Conservation (phyloP, 2,329 filamentous ascomycete genomes). For the Aspergillus viridinutans region DNA sequence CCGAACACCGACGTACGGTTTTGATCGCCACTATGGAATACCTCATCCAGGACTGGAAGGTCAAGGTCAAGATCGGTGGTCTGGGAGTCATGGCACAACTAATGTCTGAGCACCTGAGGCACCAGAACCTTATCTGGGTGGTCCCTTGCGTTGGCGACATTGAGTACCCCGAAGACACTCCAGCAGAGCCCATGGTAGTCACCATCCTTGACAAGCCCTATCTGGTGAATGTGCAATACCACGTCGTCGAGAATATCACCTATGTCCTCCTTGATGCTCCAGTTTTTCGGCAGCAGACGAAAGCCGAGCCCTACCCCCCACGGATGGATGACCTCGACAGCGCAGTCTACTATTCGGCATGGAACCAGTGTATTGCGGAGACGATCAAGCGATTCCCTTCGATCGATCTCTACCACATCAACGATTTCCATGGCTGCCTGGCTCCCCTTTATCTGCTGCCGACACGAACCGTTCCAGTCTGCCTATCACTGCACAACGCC, state of each 20-base stretch:
- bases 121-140: constrained; percentile 65
- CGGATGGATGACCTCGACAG: constrained; percentile 67
- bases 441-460: constrained; percentile 64
- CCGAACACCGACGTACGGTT: constrained; percentile 48
- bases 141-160: constrained; percentile 60
- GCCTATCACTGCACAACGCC: constrained; percentile 64
- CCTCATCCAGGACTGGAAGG: constrained; percentile 65
- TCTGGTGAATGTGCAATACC: constrained; percentile 61
- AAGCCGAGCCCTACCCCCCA: constrained; percentile 60
- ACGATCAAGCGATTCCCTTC: constrained; percentile 59
- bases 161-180: constrained; percentile 58
- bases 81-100: constrained; percentile 67
- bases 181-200: constrained; percentile 58
- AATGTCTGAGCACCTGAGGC: constrained; percentile 62
- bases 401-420: constrained; percentile 61
- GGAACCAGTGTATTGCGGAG: constrained; percentile 66
- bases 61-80: constrained; percentile 69
- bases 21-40: constrained; percentile 70
- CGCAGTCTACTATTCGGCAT: constrained; percentile 65
- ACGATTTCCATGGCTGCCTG: constrained; percentile 61
- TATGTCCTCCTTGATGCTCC: constrained; percentile 65
- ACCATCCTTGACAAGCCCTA: constrained; percentile 59
- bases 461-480: constrained; percentile 56
- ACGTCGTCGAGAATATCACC: constrained; percentile 61
- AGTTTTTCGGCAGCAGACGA: constrained; percentile 61